phyloP scores from a whole-genome alignment of 371 early-diverging fungal genomes.

The Actinomucor elegans region DNA sequence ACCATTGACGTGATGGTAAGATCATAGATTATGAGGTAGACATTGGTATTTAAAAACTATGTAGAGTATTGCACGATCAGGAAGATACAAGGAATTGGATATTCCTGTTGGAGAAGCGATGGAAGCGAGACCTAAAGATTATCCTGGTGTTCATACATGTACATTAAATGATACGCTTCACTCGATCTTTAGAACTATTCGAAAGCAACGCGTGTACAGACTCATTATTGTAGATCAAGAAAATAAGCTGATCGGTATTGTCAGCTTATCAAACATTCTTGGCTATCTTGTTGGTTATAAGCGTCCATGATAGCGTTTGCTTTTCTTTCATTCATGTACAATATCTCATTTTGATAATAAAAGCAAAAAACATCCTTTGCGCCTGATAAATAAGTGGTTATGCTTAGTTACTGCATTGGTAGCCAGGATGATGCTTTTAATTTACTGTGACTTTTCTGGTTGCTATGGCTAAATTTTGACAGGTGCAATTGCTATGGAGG shows the following conservation, averaged over 20 bases:
- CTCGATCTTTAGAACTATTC: conserved; percentile 84
- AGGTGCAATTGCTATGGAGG: no score
- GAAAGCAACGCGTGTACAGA: conserved; percentile 82
- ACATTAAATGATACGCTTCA: conserved; percentile 80
- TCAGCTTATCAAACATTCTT: conserved; percentile 87
- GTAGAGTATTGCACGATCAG: conserved; percentile 51
- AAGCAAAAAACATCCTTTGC: no score
- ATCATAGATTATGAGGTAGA: not conserved
- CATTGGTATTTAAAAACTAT: not conserved
- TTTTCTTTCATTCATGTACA: no score
- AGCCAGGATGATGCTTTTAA: no score
- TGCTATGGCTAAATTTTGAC: no score
- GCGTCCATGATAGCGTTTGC: conserved; percentile 8
- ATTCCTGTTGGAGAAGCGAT: conserved; percentile 87
- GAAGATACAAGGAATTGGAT: conserved; percentile 66
- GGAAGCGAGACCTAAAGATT: conserved; percentile 81
- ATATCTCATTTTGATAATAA: no score
- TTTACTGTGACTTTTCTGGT: no score
- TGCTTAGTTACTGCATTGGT: no score
- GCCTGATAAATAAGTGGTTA: no score
- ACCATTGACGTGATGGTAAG: conserved; percentile 91
- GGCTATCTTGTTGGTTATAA: conserved; percentile 59
- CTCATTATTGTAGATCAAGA: conserved; percentile 88
- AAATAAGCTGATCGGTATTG: conserved; percentile 80
- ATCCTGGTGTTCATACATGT: conserved; percentile 94